Evolutionary conservation across 495 filamentous ascomycete genomes (phyloP).

Genomic region (Lasiosphaeria hispida): DNA sequence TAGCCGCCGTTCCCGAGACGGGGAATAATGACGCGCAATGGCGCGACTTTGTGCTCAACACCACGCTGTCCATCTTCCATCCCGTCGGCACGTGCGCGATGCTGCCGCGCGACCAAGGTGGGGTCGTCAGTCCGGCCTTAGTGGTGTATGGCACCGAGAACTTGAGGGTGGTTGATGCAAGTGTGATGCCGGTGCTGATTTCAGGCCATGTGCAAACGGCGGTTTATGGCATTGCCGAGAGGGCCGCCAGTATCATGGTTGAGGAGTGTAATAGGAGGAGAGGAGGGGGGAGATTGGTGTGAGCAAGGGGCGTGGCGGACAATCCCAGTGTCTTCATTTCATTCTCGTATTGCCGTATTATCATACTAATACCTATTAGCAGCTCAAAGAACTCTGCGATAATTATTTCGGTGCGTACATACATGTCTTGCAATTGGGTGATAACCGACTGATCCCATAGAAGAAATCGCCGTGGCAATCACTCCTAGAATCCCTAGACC

Average conservation of each 20-base stretch:
- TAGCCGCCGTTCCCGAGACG: constrained; percentile 1
- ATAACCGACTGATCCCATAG: no score
- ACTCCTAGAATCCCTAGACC: no score
- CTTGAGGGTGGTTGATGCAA: constrained; percentile 35
- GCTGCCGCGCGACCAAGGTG: constrained; percentile 38
- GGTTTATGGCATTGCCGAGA: constrained; percentile 37
- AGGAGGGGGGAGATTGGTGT: neutral
- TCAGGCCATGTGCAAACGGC: constrained; percentile 35
- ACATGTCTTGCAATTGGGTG: no score
- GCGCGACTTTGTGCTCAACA: constrained; percentile 23
- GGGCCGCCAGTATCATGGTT: constrained; percentile 44
- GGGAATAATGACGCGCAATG: constrained; percentile 21
- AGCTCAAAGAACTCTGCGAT: no score
- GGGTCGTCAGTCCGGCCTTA: constrained; percentile 49
- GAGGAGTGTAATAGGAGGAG: neutral
- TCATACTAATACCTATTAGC: no score
- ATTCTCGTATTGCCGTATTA: no score
- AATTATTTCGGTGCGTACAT: no score
- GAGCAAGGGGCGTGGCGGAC: neutral
- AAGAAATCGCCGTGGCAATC: no score
- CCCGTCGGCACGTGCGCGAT: constrained; percentile 47
- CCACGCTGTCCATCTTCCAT: constrained; percentile 26
- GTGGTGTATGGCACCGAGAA: constrained; percentile 43
- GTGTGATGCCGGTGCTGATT: constrained; percentile 29
- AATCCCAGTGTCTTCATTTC: neutral